phyloP scores from a whole-genome alignment of 2,329 filamentous ascomycete species.

The Tolypocladium tropicale region DNA sequence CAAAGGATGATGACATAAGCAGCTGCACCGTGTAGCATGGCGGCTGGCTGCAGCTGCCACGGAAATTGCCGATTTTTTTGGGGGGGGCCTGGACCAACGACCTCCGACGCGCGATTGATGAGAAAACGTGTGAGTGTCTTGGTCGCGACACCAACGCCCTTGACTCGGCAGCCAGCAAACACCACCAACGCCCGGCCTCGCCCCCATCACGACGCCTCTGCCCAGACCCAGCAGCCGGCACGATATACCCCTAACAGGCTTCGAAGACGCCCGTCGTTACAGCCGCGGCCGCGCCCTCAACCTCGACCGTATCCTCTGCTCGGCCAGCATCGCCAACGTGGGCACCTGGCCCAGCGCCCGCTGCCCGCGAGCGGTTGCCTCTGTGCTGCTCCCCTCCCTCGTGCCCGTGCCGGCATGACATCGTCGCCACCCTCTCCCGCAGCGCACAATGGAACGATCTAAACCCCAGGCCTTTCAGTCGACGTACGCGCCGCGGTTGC shows the following conservation, averaged over 20 bases:
- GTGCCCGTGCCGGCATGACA: conserved; percentile 17
- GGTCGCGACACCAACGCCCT: conserved; percentile 8
- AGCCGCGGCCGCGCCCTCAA: background rate
- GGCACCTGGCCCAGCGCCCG: background rate
- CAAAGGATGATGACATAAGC: background rate
- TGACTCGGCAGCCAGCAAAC: background rate
- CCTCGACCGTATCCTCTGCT: background rate
- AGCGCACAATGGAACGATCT: conserved; percentile 36
- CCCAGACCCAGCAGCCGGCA: too few relatives aligned
- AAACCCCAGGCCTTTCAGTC: conserved; percentile 80
- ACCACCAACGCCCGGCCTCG: background rate
- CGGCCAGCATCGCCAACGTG: background rate
- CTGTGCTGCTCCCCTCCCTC: background rate
- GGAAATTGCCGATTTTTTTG: conserved; percentile 6
- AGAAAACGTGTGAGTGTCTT: conserved; percentile 6
- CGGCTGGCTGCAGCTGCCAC: background rate
- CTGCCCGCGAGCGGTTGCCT: background rate
- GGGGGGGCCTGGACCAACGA: conserved; percentile 5
- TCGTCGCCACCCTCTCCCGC: conserved; percentile 13
- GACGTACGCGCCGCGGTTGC: conserved; percentile 82
- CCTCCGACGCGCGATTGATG: conserved; percentile 8
- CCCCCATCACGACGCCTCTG: background rate
- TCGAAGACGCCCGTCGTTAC: background rate
- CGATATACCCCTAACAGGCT: too few relatives aligned
- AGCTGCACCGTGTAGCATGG: too few relatives aligned